These are phyloP conservation scores for Diaporthe citriasiana DNA, from an alignment of 2,329 filamentous ascomycete species.

Conservation along the genomic window DNA sequence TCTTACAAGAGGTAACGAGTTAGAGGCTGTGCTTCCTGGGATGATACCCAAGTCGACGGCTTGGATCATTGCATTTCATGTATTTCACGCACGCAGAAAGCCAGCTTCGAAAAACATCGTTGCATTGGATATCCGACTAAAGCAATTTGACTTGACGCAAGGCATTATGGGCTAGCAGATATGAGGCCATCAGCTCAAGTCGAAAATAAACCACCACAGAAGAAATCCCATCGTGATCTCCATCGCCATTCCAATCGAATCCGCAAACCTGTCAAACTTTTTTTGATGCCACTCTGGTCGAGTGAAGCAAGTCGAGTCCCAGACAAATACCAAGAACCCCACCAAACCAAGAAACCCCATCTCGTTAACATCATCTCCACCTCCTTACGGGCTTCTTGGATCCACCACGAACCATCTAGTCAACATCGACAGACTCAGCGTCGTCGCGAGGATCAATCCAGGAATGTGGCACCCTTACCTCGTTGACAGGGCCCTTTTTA, in stretches of 20 bases:
- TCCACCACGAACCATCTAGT: neutral
- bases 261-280: neutral
- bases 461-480: neutral
- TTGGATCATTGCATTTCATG: too few relatives aligned
- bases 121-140: neutral
- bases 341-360: too few relatives aligned
- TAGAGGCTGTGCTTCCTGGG: too few relatives aligned
- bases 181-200: neutral
- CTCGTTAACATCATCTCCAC: too few relatives aligned
- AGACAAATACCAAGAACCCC: neutral
- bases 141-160: neutral
- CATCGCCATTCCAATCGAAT: neutral
- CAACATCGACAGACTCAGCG: neutral
- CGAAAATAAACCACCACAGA: neutral
- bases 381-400: neutral
- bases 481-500: neutral
- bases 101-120: neutral
- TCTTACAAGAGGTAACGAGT: too few relatives aligned
- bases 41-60: too few relatives aligned
- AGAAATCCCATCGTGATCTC: neutral
- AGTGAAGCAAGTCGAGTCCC: neutral
- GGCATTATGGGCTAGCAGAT: neutral
- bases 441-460: neutral
- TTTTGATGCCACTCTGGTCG: neutral
- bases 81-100: neutral